phyloP scores from a whole-genome alignment of 192 early-diverging fungal genomes.

The Entomortierella parvispora region DNA sequence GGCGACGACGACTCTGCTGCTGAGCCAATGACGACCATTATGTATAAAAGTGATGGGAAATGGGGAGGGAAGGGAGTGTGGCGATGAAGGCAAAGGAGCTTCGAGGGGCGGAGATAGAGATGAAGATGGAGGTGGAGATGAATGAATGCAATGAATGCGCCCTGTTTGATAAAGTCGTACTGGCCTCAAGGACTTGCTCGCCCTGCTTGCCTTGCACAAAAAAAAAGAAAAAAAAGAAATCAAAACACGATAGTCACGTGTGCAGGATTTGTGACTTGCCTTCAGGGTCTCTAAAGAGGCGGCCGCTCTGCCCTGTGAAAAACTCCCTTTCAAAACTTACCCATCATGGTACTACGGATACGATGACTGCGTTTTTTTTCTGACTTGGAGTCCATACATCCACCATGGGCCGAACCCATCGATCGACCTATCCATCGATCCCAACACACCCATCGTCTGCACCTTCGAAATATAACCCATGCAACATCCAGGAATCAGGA shows the following conservation, averaged over 20 bases:
- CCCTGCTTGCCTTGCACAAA: constrained; percentile 10
- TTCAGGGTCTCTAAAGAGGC: too few relatives aligned
- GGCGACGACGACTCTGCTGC: constrained; percentile 49
- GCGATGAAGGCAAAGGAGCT: not conserved
- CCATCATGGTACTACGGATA: constrained; percentile 47
- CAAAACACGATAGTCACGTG: constrained; percentile 3
- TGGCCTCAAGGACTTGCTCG: constrained; percentile 3
- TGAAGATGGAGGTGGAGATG: not conserved
- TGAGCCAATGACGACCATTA: constrained; percentile 43
- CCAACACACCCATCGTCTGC: not conserved
- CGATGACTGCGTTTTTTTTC: constrained; percentile 16
- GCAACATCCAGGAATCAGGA: not conserved
- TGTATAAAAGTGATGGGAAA: not conserved
- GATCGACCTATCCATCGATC: constrained; percentile 23
- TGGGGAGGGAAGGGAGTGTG: not conserved
- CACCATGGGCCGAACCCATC: not conserved
- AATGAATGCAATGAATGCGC: not conserved
- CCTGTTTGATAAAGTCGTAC: not conserved
- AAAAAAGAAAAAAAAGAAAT: constrained; percentile 33
- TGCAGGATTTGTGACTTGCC: too few relatives aligned
- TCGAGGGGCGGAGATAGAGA: not conserved
- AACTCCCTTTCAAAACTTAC: constrained; percentile 36
- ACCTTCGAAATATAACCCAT: not conserved
- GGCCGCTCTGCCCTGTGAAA: not conserved
- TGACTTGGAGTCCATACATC: not conserved